Conservation (phyloP, 495 filamentous ascomycete species). For the Opeltia flavorubescens region DNA sequence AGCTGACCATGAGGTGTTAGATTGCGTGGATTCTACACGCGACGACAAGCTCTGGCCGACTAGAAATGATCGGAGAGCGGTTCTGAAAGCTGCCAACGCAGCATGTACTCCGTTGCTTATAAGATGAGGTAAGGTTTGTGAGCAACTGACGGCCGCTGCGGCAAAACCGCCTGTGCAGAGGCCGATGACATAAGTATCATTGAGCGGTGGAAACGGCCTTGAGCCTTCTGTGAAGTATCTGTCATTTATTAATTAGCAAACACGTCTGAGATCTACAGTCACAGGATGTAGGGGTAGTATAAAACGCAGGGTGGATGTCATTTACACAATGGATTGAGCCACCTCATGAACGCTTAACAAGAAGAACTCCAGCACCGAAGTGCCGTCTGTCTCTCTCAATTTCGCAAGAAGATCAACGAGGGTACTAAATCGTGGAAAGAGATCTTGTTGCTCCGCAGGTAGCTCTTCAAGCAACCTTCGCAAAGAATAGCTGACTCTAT, state of each 20-base stretch:
- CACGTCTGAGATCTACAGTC: background rate
- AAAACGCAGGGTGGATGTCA: too few relatives aligned
- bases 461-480: slow-evolving; percentile 47
- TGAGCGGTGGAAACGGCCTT: background rate
- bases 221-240: slow-evolving; percentile 2
- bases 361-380: slow-evolving; percentile 49
- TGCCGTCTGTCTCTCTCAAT: slow-evolving; percentile 42
- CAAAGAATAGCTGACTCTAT: slow-evolving; percentile 44
- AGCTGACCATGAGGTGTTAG: slow-evolving; percentile 32
- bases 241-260: background rate
- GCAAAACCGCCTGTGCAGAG: slow-evolving; percentile 55
- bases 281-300: background rate
- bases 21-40: slow-evolving; percentile 26
- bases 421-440: slow-evolving; percentile 54
- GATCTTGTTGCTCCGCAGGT: slow-evolving; percentile 39
- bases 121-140: slow-evolving; percentile 38
- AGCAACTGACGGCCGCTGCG: slow-evolving; percentile 42
- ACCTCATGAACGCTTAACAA: slow-evolving; percentile 57
- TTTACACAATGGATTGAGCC: slow-evolving; percentile 62
- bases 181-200: slow-evolving; percentile 38
- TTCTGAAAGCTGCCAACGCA: slow-evolving; percentile 47
- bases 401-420: slow-evolving; percentile 55
- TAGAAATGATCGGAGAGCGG: slow-evolving; percentile 36
- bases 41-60: slow-evolving; percentile 22
- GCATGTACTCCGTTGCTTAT: slow-evolving; percentile 40